phyloP scores from a whole-genome alignment of 1,284 basidiomycete species.

The Vanrija humicola region DNA sequence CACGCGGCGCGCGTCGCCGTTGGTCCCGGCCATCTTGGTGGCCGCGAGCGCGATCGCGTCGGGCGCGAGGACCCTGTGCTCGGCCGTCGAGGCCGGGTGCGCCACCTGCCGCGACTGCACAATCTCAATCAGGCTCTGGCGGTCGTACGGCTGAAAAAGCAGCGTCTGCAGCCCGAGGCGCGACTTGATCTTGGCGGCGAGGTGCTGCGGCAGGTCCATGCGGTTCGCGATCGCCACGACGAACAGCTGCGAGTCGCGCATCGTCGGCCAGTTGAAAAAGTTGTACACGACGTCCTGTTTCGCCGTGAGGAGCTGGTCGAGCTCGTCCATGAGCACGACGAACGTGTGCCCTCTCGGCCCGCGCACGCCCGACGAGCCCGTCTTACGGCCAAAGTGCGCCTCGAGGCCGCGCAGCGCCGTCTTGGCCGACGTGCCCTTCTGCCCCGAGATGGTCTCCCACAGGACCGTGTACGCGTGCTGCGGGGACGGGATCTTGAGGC shows the following conservation, averaged over 20 bases:
- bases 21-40: slow-evolving; percentile 86
- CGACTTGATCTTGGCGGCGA: slow-evolving; percentile 87
- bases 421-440: slow-evolving; percentile 57
- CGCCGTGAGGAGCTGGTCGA: slow-evolving; percentile 90
- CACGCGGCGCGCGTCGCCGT: slow-evolving; percentile 89
- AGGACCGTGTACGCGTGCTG: slow-evolving; percentile 79
- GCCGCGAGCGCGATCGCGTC: slow-evolving; percentile 87
- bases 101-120: slow-evolving; percentile 69
- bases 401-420: slow-evolving; percentile 48
- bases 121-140: slow-evolving; percentile 76
- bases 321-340: slow-evolving; percentile 95
- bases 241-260: slow-evolving; percentile 77
- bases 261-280: slow-evolving; percentile 98
- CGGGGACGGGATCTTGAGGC: slow-evolving; percentile 85
- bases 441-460: slow-evolving; percentile 80
- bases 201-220: slow-evolving; percentile 94
- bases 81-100: slow-evolving; percentile 54
- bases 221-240: slow-evolving; percentile 98
- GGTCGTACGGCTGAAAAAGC: slow-evolving; percentile 89
- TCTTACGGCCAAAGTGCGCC: slow-evolving; percentile 44
- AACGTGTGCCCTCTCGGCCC: slow-evolving; percentile 49
- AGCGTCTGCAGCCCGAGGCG: slow-evolving; percentile 93
- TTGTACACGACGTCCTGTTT: slow-evolving; percentile 99
- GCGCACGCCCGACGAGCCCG: slow-evolving; percentile 26
- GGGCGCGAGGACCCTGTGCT: slow-evolving; percentile 58